These are phyloP conservation scores for Aspergillus cavernicola DNA, from an alignment of 495 filamentous ascomycete genomes.

Conservation along the genomic window DNA sequence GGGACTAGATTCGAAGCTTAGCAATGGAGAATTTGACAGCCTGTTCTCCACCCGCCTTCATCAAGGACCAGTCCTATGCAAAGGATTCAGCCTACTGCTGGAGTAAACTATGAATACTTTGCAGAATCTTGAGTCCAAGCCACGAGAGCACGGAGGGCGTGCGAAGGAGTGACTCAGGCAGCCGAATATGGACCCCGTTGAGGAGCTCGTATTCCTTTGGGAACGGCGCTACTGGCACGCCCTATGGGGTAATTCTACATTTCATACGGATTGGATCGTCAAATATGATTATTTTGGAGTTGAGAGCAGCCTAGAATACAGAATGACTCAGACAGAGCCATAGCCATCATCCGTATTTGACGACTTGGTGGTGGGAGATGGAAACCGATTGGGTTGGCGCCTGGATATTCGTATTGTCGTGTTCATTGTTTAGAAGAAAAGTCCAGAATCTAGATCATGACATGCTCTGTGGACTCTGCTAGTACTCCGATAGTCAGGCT, in stretches of 20 bases:
- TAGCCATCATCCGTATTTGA: not conserved
- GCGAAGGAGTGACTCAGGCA: conserved; percentile 5
- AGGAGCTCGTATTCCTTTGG: not conserved
- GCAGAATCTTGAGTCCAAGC: not conserved
- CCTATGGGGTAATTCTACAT: not conserved
- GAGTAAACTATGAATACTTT: not conserved
- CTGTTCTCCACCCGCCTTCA: not conserved
- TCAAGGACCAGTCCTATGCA: not conserved
- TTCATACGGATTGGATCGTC: not conserved
- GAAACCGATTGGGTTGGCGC: not conserved
- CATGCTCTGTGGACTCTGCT: too few relatives aligned
- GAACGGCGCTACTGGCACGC: not conserved
- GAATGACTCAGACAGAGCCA: not conserved
- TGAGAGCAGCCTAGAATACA: not conserved
- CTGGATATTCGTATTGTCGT: not conserved
- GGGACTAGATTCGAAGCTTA: conserved; percentile 5
- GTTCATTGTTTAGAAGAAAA: too few relatives aligned
- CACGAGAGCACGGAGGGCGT: not conserved
- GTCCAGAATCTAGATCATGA: too few relatives aligned
- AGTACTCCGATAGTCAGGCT: too few relatives aligned
- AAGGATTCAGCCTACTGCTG: not conserved
- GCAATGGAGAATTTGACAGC: not conserved
- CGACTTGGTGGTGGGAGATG: not conserved
- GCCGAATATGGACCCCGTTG: not conserved
- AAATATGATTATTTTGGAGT: not conserved